phyloP scores from a whole-genome alignment of 768 basidiomycete species.

The Auricularia sp. region DNA sequence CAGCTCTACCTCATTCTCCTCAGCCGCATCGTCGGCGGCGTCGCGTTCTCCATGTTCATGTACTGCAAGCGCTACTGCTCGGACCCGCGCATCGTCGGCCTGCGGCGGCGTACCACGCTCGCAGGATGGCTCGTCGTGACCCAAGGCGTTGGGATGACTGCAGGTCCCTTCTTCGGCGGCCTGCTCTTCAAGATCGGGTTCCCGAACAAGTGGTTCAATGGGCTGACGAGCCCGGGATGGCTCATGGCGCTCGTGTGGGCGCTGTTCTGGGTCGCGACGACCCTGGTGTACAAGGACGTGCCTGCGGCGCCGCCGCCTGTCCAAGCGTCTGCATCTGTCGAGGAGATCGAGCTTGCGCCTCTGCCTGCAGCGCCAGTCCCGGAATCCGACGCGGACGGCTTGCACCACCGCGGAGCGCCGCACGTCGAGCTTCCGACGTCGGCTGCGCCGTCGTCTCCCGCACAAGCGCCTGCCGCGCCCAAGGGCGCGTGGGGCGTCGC shows the following conservation, averaged over 20 bases:
- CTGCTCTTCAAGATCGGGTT: conserved; percentile 53
- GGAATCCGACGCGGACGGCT: background rate
- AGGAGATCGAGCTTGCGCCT: background rate
- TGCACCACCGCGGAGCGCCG: background rate
- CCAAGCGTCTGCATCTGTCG: background rate
- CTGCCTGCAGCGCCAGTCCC: background rate
- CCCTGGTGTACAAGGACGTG: conserved; percentile 24
- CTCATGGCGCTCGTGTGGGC: conserved; percentile 46
- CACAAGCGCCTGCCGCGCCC: background rate
- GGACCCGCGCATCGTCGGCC: conserved; percentile 56
- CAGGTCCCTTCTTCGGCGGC: conserved; percentile 56
- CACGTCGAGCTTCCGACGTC: background rate
- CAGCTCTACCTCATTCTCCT: conserved; percentile 62
- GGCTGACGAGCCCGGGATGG: conserved; percentile 56
- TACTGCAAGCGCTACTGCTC: conserved; percentile 59
- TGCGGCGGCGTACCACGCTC: conserved; percentile 51
- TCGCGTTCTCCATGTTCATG: conserved; percentile 49
- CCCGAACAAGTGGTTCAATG: conserved; percentile 47
- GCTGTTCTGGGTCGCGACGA: conserved; percentile 36
- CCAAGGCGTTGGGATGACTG: conserved; percentile 49
- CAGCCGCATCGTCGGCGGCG: conserved; percentile 53
- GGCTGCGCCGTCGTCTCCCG: background rate
- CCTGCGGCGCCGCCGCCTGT: conserved; percentile 12
- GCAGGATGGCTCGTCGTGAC: conserved; percentile 54
- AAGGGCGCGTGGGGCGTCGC: conserved; percentile 37